Base-by-base conservation (phyloP, 305 asterid genomes). In the Fraxinus nigra region DNA sequence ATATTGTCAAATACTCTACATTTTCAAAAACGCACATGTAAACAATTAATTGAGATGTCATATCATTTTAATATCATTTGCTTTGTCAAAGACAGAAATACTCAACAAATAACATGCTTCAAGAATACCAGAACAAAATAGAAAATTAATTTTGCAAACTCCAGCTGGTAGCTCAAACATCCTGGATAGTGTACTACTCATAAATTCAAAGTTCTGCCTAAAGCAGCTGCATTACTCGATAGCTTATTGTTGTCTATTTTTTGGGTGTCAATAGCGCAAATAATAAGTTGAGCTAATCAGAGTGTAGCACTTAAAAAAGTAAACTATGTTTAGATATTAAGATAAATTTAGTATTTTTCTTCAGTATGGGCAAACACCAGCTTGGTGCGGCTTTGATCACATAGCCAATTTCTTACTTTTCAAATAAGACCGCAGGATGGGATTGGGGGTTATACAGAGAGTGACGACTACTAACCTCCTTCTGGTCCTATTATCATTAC, bases 401-500 rank as follows among this genome's bases (percentile, higher is more conserved):
- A 33, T 34, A 75, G 48, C 35, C 20, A 28, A 32, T 48, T 35
- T 16, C 16, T 78, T 22, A 9, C 33, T 30, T 32, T 35, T 51
- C 70, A 8, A 43, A 24, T 24, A 79, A 59, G 51, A 38, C 18
- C 14, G 35, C 9, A 54, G 28, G 87, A 78, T 38, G 37, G 40
- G 61, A 38, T 70, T 69, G 70, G 30, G 8, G 1, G 46, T 24
- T 46, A 43, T 33, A 77, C 54, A 72, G 38, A 79, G 63, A 54
- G 59, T 6, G 40, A 34, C 37, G 75, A 77, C 30, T 37, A 83
- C 92, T 89, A 72, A 95, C 99, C 99, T 91, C 99, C 99, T 92
- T 95, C 99, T 20, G 99, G 99, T 83, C 99, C 99, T 88, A 95
- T 81, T 72, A 95, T 92, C 84, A 94, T 81, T 80, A 92, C 80